Evolutionary conservation across 2,329 filamentous ascomycete genomes (phyloP), one percentile per base, ranked within the genome.

Genomic region (Plenodomus biglobosus): DNA sequence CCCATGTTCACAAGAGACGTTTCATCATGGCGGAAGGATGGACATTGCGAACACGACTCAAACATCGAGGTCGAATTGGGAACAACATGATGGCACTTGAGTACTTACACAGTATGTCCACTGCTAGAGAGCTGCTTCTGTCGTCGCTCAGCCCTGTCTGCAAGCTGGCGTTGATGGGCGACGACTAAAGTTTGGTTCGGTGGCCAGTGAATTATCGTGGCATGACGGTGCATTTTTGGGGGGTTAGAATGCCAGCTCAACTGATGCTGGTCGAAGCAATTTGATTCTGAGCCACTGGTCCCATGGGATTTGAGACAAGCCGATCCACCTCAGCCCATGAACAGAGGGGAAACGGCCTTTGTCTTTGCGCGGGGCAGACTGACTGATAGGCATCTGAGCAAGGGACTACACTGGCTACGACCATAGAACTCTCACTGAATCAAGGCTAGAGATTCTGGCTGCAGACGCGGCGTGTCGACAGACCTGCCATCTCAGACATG

Each of bases 221-320:
- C 15, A 38, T 8, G 17, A 27, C 27, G 42, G 8, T 38, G 32
- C 42, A 32, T 30, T 37, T 17, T 30, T 38, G 52, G 42, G 44
- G 46, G 40, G 32, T 47, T 44, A 44, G 30, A 37, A 40, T 42
- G 53, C 53, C 51, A 56, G 49, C 53, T 47, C 49, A 51, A 39
- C 44, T 44, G 48, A 42, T 41, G 6, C 38, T 36, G 10, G n/a
- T 37, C 42, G 52, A 54, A 52, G 40, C 56, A 55, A 40, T 45
- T 56, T 57, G 50, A 48, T 27, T 44, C 49, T 54, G 52, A 56
- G 55, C 59, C 53, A 52, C 53, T 18, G 40, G 45, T 50, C 41
- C 53, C 37, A 40, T 19, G 40, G 34, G 18, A 38, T 34, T 32
- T 32, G 42, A 36, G 40, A 39, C 45, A 46, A 34, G 35, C 46